Evolutionary conservation across 202 grass and related monocot species (phyloP).

Genomic region (Dendrocalamus latiflorus): DNA sequence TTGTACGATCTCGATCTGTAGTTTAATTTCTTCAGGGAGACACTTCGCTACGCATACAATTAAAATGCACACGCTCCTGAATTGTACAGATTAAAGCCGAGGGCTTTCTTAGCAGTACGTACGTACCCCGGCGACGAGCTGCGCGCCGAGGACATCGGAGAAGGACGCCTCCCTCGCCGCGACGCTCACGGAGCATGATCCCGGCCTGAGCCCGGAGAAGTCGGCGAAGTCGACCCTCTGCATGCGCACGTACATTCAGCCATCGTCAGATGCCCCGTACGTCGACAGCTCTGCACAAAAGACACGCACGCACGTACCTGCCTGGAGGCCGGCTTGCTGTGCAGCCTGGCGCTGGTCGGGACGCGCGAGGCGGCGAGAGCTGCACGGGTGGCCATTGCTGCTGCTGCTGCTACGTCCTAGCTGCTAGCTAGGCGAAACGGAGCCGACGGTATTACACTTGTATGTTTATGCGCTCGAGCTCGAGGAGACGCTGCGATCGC

Average conservation of each 20-base stretch:
- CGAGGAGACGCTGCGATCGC: constrained; percentile 14
- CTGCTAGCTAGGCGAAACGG: constrained; percentile 19
- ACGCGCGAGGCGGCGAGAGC: constrained; percentile 67
- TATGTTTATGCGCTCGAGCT: constrained; percentile 18
- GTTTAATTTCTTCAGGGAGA: background rate
- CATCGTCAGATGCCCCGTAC: background rate
- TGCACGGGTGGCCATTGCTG: constrained; percentile 69
- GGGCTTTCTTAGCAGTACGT: no score
- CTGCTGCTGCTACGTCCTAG: background rate
- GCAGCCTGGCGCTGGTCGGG: constrained; percentile 42
- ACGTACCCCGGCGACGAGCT: constrained; percentile 53
- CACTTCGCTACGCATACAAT: background rate
- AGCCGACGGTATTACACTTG: background rate
- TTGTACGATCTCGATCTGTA: no score
- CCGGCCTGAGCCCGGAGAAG: constrained; percentile 58
- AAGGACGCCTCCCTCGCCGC: constrained; percentile 53
- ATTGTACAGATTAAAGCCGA: background rate
- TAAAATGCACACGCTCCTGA: background rate
- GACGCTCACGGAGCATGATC: constrained; percentile 39
- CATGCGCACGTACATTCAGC: background rate
- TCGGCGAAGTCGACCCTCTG: constrained; percentile 60
- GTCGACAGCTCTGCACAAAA: background rate
- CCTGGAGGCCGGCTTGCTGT: constrained; percentile 42
- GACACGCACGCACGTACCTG: background rate
- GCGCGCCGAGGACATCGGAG: constrained; percentile 48